phyloP scores from a whole-genome alignment of 306 rosid species.

The Castanea sativa region DNA sequence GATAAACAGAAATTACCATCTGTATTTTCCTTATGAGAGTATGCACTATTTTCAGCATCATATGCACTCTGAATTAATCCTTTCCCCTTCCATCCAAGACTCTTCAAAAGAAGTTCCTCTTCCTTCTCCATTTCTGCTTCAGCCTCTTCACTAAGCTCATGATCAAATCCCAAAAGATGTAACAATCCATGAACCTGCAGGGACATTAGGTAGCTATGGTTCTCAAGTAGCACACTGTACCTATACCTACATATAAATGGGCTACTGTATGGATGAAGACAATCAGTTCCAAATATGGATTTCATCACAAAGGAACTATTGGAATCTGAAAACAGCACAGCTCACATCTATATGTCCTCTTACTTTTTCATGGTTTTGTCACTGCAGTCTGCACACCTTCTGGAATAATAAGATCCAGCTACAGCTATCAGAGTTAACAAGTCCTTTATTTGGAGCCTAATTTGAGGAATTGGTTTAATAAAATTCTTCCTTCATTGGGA shows the following conservation, averaged over 20 bases:
- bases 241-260: neutral
- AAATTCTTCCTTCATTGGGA: no score
- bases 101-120: constrained; percentile 69
- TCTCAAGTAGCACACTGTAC: neutral
- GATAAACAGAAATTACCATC: constrained; percentile 39
- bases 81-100: constrained; percentile 88
- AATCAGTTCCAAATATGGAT: neutral
- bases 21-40: constrained; percentile 34
- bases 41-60: constrained; percentile 42
- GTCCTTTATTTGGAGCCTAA: neutral
- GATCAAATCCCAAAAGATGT: constrained; percentile 93
- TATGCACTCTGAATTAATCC: constrained; percentile 78
- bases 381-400: neutral
- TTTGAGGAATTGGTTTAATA: no score
- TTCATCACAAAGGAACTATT: neutral
- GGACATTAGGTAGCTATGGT: constrained; percentile 14
- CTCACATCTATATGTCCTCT: neutral
- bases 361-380: neutral
- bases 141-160: constrained; percentile 82
- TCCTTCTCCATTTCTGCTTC: constrained; percentile 89
- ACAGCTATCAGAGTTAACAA: neutral
- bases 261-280: neutral
- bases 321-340: neutral
- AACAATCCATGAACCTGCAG: constrained; percentile 84
- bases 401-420: neutral